Base-by-base conservation (phyloP, 768 basidiomycete genomes). In the Porpolomopsis calyptriformis region DNA sequence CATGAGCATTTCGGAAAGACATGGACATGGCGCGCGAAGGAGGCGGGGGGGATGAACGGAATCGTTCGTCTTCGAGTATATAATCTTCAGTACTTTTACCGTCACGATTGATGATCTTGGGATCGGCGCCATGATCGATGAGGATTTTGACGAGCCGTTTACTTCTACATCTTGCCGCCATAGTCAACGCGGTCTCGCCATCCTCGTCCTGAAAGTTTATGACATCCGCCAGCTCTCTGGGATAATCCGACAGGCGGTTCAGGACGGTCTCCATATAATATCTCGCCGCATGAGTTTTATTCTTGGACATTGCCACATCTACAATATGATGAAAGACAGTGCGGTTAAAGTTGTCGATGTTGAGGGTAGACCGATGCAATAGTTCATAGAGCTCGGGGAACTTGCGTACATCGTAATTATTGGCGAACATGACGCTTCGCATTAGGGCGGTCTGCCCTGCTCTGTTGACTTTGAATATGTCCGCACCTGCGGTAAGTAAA, bases 181-280 rank as follows among this genome's bases (percentile, higher is more conserved):
- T 79, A 3, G 96, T 98, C 50, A 99, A 65, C 9, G 96, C 91
- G 5, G 96, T 98, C 66, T 99, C 96, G 27, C 94, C 94, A 52
- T 99, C 96, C 60, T 97, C 92, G 60, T 98, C 94, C 61, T 96
- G 96, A 61, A 97, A 98, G 59, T 99, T 99, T 64, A 99, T 91
- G 39, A 99, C 90, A 57, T 99, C 96, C 25, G 91, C 89, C 24
- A 99, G 68, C 63, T 99, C 96, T 57, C 86, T 86, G 1, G 96
- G 93, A 66, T 88, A 99, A 57, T 93, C 92, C 4, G 85, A 73
- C 33, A 99, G 73, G 42, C 94, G 77, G 34, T 70, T 73, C 45
- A 99, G 73, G 33, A 98, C 81, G 0, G 90, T 93, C 64, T 99
- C 96, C 90, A 99, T 91, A 64, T 99, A 99, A 66, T 99, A 99